A percentile compares a stretch with the other conserved stretches of the same genome.
Evolutionary conservation across 305 asterid genomes (phyloP).

Genomic region (Fraxinus nigra): DNA sequence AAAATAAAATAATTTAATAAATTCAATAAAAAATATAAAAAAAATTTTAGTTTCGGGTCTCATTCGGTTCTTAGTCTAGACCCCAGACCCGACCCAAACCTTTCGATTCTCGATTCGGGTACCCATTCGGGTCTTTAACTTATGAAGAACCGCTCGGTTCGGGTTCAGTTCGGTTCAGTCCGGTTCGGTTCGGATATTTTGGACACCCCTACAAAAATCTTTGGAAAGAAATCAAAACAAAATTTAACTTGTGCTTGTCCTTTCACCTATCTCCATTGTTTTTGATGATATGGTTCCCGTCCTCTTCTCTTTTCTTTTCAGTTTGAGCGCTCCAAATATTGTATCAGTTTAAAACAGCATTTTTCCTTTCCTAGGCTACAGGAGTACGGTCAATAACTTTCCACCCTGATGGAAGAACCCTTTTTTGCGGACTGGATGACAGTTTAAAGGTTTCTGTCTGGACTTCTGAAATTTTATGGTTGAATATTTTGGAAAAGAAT

Average conservation of each 20-base stretch:
- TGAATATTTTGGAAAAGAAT: conserved; percentile 14
- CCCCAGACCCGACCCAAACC: too few species aligned
- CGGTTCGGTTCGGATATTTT: too few species aligned
- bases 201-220: neutral
- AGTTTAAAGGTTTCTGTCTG: conserved; percentile 68
- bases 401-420: conserved; percentile 93
- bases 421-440: conserved; percentile 89
- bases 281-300: neutral
- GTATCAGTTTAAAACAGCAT: conserved; percentile 19
- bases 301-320: neutral
- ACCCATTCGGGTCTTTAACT: too few species aligned
- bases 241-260: conserved; percentile 4
- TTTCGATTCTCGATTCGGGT: too few species aligned
- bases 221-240: conserved; percentile 13
- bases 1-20: too few species aligned
- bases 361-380: conserved; percentile 53
- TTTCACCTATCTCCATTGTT: neutral
- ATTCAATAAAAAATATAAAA: too few species aligned
- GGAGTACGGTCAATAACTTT: conserved; percentile 84
- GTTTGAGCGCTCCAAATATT: conserved; percentile 10
- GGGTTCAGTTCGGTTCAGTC: too few species aligned
- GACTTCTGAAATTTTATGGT: conserved; percentile 16
- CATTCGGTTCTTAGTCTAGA: too few species aligned
- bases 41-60: too few species aligned
- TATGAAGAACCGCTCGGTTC: too few species aligned